Conservation (phyloP, 176 grass and related monocot genomes). For the Carex pumila region DNA sequence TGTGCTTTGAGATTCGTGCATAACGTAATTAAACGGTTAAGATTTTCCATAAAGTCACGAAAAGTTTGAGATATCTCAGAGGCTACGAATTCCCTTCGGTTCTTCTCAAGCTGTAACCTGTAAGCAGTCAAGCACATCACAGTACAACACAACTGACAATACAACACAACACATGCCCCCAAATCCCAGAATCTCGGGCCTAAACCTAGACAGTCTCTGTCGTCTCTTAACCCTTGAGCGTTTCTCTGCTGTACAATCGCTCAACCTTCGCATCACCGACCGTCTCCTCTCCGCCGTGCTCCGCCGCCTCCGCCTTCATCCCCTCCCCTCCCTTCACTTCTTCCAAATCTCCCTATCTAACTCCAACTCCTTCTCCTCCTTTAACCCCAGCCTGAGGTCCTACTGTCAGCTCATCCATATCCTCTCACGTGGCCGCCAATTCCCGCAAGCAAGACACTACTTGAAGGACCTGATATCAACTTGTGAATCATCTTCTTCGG, state of each 20-base stretch:
- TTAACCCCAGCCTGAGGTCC: slow-evolving; percentile 32
- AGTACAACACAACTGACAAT: background rate
- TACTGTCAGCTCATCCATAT: slow-evolving; percentile 77
- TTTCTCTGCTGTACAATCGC: slow-evolving; percentile 43
- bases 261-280: slow-evolving; percentile 49
- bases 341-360: slow-evolving; percentile 46
- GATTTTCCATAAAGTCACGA: too few species aligned
- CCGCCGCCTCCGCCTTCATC: slow-evolving; percentile 56
- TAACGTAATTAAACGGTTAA: too few species aligned
- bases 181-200: background rate
- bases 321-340: slow-evolving; percentile 42
- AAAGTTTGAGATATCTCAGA: too few species aligned
- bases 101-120: background rate
- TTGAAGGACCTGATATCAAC: slow-evolving; percentile 40
- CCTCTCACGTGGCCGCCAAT: slow-evolving; percentile 56
- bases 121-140: background rate
- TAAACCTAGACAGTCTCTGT: slow-evolving; percentile 48
- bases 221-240: slow-evolving; percentile 76
- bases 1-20: too few species aligned
- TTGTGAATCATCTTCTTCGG: background rate
- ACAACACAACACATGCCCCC: slow-evolving; percentile 6
- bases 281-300: slow-evolving; percentile 57
- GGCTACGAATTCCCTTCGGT: background rate
- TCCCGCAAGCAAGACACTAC: slow-evolving; percentile 32
- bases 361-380: slow-evolving; percentile 37